Base-by-base conservation (phyloP, 805 yeast species). In the Candida saitoana region DNA sequence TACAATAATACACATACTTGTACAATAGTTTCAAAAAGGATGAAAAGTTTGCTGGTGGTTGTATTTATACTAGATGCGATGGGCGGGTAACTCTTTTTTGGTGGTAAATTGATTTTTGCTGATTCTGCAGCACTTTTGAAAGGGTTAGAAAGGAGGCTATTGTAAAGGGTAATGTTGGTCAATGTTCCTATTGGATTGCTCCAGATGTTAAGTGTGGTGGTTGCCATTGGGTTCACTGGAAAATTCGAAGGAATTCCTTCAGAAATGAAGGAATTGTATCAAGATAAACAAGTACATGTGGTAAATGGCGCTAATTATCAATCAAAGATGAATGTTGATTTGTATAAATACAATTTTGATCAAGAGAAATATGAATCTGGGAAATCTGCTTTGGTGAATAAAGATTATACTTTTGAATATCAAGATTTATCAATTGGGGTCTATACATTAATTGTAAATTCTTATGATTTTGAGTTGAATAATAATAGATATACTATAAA, bases 1-100 rank as follows among this genome's bases (percentile, higher is more conserved):
- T 69, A 70, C 75, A 70, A 70, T 70, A 70, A 70, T 70, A 70
- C 73, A 59, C 70, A 67, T 67, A 54, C 74, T 52, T 47, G 72
- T 67, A 69, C 71, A 68, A 68, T 66, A 62, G 48, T 44, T 69
- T 55, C 39, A 41, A 55, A 39, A 37, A 34, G 37, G 12, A 20
- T 6, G 22, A 30, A 36, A 25, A 24, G 38, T 16, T 36, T n/a
- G 16, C 14, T 31, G 15, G 25, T 34, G 14, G 32, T 4, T 31
- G 22, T 34, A 24, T 45, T 44, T 40, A 44, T 52, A 52, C 46
- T 31, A 15, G 33, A 29, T 24, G 32, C 7, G 11, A 12, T 33
- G 48, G 46, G 56, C 62, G 62, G 64, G 62, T 57, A 57, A 57
- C 57, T 5, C 5, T 29, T 29, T 29, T 29, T 12, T 11, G 32